Percentiles rank a stretch among this genome's conserved stretches.
Conservation (phyloP, 2,329 filamentous ascomycete species). For the Calonectria fujianensis region DNA sequence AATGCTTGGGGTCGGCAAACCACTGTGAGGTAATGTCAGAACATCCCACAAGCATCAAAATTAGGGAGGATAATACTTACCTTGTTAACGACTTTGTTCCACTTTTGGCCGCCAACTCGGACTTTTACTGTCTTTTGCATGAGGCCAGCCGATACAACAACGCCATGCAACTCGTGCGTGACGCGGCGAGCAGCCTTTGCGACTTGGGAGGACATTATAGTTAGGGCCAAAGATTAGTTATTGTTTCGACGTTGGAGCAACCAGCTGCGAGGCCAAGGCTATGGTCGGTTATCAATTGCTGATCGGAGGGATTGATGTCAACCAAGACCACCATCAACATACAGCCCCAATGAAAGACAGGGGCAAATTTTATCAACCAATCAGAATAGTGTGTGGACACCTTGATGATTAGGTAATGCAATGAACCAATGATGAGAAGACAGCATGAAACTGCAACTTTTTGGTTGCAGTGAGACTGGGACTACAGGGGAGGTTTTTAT, state of each 20-base stretch:
- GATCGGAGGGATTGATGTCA: constrained; percentile 30
- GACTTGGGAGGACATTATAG: constrained; percentile 64
- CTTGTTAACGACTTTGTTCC: constrained; percentile 84
- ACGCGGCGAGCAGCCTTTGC: constrained; percentile 65
- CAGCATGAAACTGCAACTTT: background rate
- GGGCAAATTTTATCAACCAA: constrained; percentile 52
- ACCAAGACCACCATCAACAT: constrained; percentile 16
- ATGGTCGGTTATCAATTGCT: constrained; percentile 43
- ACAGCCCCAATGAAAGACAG: constrained; percentile 35
- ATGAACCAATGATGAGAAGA: background rate
- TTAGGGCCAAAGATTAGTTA: background rate
- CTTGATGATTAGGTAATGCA: constrained; percentile 48
- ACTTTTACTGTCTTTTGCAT: constrained; percentile 90
- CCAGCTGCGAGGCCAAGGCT: constrained; percentile 29
- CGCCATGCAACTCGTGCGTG: constrained; percentile 75
- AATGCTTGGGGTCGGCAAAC: constrained; percentile 78
- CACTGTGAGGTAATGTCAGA: constrained; percentile 68
- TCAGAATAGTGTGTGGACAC: constrained; percentile 15
- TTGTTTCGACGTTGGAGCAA: background rate
- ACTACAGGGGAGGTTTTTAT: background rate
- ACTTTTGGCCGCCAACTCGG: constrained; percentile 80
- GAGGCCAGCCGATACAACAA: constrained; percentile 85
- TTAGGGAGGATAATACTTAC: constrained; percentile 62
- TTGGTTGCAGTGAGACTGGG: background rate
- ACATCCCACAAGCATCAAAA: background rate